These are phyloP conservation scores for Tricholoma sp. DNA, from an alignment of 768 basidiomycete genomes.

Conservation along the genomic window DNA sequence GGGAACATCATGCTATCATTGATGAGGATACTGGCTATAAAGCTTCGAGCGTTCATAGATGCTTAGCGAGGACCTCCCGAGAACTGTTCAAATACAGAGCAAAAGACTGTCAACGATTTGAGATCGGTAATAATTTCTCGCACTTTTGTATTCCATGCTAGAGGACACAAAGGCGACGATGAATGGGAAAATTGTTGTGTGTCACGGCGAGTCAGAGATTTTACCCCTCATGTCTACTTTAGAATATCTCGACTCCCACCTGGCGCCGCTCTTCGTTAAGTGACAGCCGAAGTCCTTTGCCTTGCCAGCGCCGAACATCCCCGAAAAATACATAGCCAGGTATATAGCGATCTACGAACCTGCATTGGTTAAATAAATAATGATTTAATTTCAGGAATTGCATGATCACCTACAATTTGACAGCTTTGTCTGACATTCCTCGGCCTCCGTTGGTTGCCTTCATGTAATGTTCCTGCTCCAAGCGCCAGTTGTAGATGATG, in stretches of 20 bases:
- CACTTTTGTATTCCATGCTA: not conserved
- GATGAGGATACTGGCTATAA: too few species aligned
- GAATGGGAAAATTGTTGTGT: not conserved
- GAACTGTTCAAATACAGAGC: not conserved
- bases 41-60: too few species aligned
- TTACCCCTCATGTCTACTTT: conserved; percentile 3
- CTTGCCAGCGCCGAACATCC: conserved; percentile 35
- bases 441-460: conserved; percentile 76
- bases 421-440: conserved; percentile 76
- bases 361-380: conserved; percentile 22
- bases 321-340: conserved; percentile 90
- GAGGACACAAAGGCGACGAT: not conserved
- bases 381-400: not conserved
- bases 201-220: not conserved
- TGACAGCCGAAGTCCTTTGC: conserved; percentile 45
- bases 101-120: not conserved
- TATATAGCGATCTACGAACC: conserved; percentile 91
- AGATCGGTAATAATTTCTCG: not conserved
- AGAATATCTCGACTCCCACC: conserved; percentile 37
- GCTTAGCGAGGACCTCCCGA: too few species aligned
- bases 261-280: conserved; percentile 53
- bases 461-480: conserved; percentile 28
- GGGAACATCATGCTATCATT: not conserved
- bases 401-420: conserved; percentile 54
- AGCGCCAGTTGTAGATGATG: conserved; percentile 81